Percentiles rank a stretch among this genome's conserved stretches.
Conservation (phyloP, 208 protist species). For the Polymyxa betae region DNA sequence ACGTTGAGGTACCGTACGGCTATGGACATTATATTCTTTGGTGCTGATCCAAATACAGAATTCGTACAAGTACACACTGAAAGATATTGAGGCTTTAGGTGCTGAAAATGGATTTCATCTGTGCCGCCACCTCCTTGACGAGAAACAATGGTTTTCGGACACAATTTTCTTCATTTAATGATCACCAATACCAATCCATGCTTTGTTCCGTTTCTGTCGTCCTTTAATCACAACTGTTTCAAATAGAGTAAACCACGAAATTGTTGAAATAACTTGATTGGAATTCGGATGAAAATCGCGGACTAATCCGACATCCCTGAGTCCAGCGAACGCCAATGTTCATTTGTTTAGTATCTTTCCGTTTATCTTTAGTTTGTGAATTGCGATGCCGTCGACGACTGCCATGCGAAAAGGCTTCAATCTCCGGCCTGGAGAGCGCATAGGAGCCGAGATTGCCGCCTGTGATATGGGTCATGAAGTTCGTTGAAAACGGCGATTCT, state of each 20-base stretch:
- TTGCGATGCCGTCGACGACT: neutral
- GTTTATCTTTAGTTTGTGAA: too few species aligned
- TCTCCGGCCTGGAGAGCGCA: neutral
- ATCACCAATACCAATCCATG: neutral
- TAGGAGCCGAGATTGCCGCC: neutral
- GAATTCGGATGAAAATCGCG: neutral
- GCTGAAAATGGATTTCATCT: neutral
- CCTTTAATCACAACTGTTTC: neutral
- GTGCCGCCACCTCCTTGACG: neutral
- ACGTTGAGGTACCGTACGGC: slow-evolving; percentile 32
- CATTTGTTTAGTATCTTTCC: too few species aligned
- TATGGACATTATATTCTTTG: neutral
- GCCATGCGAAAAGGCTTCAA: neutral
- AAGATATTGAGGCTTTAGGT: neutral
- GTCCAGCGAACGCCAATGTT: too few species aligned
- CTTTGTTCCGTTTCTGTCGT: neutral
- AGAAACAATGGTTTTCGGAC: neutral
- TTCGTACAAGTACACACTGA: slow-evolving; percentile 46
- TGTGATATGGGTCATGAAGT: neutral
- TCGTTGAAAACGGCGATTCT: too few species aligned
- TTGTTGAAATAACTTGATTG: neutral
- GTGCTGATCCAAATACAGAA: neutral
- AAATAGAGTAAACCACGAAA: neutral
- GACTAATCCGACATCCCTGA: too few species aligned
- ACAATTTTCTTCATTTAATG: neutral